Evolutionary conservation across 2,329 filamentous ascomycete genomes (phyloP).

Genomic region (Nemania diffusa): DNA sequence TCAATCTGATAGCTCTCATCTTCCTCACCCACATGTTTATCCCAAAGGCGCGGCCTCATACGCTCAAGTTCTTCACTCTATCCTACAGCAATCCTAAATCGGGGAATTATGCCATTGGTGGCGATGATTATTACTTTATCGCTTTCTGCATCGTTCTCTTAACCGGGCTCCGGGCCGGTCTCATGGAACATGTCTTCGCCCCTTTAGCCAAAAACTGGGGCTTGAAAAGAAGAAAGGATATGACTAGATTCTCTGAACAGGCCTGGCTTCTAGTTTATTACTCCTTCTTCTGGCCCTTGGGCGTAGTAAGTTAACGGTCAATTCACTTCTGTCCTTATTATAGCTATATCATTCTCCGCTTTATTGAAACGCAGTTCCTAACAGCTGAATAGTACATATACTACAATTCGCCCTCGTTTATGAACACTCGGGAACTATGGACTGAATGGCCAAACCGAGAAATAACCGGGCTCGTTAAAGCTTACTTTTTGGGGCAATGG

Average conservation of each 20-base stretch:
- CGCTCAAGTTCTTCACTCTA: constrained; percentile 87
- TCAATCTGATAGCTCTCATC: constrained; percentile 86
- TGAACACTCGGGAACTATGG: constrained; percentile 84
- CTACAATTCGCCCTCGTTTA: constrained; percentile 79
- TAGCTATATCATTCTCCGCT: constrained; percentile 24
- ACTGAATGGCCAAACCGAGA: constrained; percentile 84
- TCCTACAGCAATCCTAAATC: constrained; percentile 80
- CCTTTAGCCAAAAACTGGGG: constrained; percentile 80
- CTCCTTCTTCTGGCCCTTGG: constrained; percentile 80
- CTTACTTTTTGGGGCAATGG: constrained; percentile 89
- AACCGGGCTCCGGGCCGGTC: constrained; percentile 83
- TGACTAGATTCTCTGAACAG: constrained; percentile 91
- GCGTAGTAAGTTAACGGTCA: constrained; percentile 70
- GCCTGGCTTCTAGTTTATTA: constrained; percentile 92
- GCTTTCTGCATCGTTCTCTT: constrained; percentile 83
- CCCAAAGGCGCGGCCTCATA: constrained; percentile 80
- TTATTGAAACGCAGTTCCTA: background rate
- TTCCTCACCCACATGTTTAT: constrained; percentile 84
- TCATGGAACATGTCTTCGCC: constrained; percentile 87
- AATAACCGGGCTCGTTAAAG: constrained; percentile 79
- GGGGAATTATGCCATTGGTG: constrained; percentile 78
- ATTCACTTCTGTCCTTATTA: background rate
- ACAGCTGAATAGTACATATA: constrained; percentile 75
- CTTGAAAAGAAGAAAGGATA: constrained; percentile 78
- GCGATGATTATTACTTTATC: constrained; percentile 82